Evolutionary conservation across 129 eudicot species (phyloP).

Genomic region (Apium graveolens): DNA sequence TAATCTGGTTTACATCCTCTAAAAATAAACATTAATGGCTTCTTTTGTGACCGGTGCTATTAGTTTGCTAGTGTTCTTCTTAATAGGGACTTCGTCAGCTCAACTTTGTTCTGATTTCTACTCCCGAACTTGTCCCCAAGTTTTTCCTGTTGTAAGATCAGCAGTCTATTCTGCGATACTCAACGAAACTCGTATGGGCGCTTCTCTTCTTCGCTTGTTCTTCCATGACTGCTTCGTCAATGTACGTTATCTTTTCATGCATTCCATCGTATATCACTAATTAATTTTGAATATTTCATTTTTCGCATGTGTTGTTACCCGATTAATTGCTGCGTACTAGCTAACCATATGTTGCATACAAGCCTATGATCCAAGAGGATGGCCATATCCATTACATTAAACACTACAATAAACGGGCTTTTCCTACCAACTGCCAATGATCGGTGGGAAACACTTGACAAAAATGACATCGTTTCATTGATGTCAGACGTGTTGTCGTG

Average conservation of each 20-base stretch:
- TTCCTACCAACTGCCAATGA: too few species aligned
- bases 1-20: too few species aligned
- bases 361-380: too few species aligned
- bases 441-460: too few species aligned
- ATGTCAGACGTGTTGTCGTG: too few species aligned
- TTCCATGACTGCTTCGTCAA: constrained; percentile 90
- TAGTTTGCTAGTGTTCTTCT: neutral
- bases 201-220: constrained; percentile 74
- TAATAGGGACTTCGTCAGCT: neutral
- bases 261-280: neutral
- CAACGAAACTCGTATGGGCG: constrained; percentile 80
- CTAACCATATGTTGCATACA: too few species aligned
- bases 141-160: constrained; percentile 36
- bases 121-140: constrained; percentile 18
- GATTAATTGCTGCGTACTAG: too few species aligned
- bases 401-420: too few species aligned
- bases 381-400: too few species aligned
- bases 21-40: neutral
- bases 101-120: constrained; percentile 1
- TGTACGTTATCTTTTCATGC: constrained; percentile 38
- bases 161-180: constrained; percentile 44
- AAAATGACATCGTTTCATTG: too few species aligned
- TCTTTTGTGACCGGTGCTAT: neutral
- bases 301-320: too few species aligned
- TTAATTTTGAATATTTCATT: too few species aligned